Base-by-base conservation (phyloP, 768 basidiomycete genomes). In the Leccinum barrowsii region DNA sequence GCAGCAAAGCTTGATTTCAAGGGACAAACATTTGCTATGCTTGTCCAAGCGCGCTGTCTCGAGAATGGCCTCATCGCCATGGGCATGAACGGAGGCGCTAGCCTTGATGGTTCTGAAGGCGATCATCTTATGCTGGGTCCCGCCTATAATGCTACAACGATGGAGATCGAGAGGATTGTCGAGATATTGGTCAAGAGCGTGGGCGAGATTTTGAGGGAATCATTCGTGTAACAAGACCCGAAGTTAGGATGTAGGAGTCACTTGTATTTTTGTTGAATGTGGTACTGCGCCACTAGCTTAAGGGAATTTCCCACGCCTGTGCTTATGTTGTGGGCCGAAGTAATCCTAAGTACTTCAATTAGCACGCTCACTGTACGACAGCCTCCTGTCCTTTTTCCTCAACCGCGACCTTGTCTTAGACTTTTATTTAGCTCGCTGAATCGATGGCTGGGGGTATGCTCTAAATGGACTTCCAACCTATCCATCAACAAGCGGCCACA, bases 391-490 rank as follows among this genome's bases (percentile, higher is more conserved):
- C 64, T 63, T 71, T 68, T 63, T 63, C 63, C 59, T 65, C 55
- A 40, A 65, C 67, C 55, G 52, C 47, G 60, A 73, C 64, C 61
- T 64, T 71, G 65, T 52, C 54, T 59, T 65, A 53, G 57, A 66
- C 64, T 59, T 60, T 21, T 57, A 40, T 57, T 56, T 42, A 59
- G 60, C 53, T 52, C 54, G 58, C 60, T 59, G 72, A 69, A 83
- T 89, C 89, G 85, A 92, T 92, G 89, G 89, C 89, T 86, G 85
- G 83, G 84, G 75, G 85, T 81, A 85, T 82, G 79, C 79, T 84
- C 87, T 91, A 90, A 91, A 92, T 92, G 90, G 90, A 92, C 87
- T 84, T 87, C 84, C 82, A 83, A 89, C 83, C 81, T 78, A 76
- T 75, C 70, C 76, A 89, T 80, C 78, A 81, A 69, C 82, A 81